Base-by-base conservation (phyloP, 164 flowering plant species). In the Vitis rotundifolia region DNA sequence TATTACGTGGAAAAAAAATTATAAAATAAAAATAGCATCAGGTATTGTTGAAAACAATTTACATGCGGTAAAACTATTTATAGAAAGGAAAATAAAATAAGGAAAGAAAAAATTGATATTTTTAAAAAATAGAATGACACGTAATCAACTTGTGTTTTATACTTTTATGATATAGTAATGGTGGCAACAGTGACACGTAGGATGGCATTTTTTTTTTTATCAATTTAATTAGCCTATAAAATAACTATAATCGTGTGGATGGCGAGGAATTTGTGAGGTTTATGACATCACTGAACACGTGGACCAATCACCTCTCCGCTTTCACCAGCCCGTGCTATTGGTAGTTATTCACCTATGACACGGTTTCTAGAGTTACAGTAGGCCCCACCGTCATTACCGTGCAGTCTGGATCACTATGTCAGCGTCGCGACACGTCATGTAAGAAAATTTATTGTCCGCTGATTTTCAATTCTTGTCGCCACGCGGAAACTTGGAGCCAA, bases 371-470 rank as follows among this genome's bases (percentile, higher is more conserved):
- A 19, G 67, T 16, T 28, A 44, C 0, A 9, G 67, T 55, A 68
- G 71, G 49, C 26, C 57, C 74, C 66, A 70, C 61, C 1, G 62
- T 14, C 72, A 63, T 63, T 63, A 26, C 63, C 29, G 49, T 55
- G 16, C 15, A 31, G 2, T 51, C 11, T 53, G 15, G 50, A 56
- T 68, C 68, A 11, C 29, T 16, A 53, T 31, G 70, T 69, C 67
- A 29, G 57, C 56, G 62, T 65, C 71, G 9, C 62, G 68, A 67
- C 78, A 75, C 74, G 75, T 71, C 68, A 71, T 31, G 60, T 55
- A 63, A 56, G 61, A 14, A 28, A 63, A 22, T 63, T 53, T 47
- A 37, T 37, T 11, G 8, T 12, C 11, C 50, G 22, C 1, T 52
- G 31, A 9, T 13, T 8, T 19, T 19, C 11, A 2, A 22, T 9